Base-by-base conservation (phyloP, 352 stramenopile genomes). In the Aphanomyces stellatus region DNA sequence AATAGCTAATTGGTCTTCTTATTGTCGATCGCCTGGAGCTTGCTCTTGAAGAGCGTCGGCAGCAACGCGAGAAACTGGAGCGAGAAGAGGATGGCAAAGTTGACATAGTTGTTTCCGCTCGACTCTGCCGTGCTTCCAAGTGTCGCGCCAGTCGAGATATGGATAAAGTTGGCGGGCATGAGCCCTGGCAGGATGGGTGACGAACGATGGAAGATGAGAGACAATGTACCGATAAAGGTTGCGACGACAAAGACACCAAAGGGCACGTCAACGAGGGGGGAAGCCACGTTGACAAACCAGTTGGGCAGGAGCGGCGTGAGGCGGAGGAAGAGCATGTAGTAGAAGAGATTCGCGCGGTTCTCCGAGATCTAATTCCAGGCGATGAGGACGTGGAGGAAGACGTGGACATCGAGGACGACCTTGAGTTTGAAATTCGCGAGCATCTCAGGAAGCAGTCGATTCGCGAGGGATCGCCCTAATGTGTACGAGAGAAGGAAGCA, bases 261-360 rank as follows among this genome's bases (percentile, higher is more conserved):
- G 51, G 82, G 76, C 43, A 96, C 85, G 43, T 81, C 85, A 0
- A 96, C 87, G 0, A 96, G 74, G 35, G 87, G 87, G 35, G 81
- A 92, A 28, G 85, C 85, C 40, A 96, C 89, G 66, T 96, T 96
- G 64, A 96, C 85, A 55, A 94, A 94, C 87, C 87, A 96, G 73
- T 96, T 96, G 17, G 87, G 87, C 59, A 96, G 67, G 41, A 96
- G 57, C 25, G 87, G 87, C 27, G 87, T 96, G 68, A 96, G 88
- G 24, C 87, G 79, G 42, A 96, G 74, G 67, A 96, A 96, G n/a
- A 96, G 72, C 66, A 96, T 63, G 70, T 96, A 96, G 74, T 92
- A 96, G 51, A 96, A 91, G 31, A 96, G 49, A 59, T 95, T 95
- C 42, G 71, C 62, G 53, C 86, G 80, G 71, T 96, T 95, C 55